Evolutionary conservation across 805 yeast species (phyloP).

Genomic region (Ascoidea rubescens): DNA sequence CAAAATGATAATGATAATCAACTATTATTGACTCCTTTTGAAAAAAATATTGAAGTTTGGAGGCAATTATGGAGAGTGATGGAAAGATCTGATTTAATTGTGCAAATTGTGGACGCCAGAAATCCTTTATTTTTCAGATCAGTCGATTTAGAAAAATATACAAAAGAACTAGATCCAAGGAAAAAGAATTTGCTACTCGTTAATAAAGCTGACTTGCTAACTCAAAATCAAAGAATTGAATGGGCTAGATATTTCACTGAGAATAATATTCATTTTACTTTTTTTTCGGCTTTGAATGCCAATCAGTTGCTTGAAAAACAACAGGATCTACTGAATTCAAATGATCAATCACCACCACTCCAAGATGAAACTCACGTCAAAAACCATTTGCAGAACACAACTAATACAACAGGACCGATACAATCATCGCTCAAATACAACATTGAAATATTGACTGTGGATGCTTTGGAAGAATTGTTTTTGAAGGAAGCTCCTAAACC

Average conservation of each 20-base stretch:
- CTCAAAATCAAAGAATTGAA: slow-evolving; percentile 56
- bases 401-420: slow-evolving; percentile 9
- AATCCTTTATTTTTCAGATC: slow-evolving; percentile 87
- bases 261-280: slow-evolving; percentile 67
- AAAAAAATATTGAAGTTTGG: slow-evolving; percentile 96
- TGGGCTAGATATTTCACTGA: slow-evolving; percentile 81
- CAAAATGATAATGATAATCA: slow-evolving; percentile 64
- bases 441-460: slow-evolving; percentile 63
- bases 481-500: slow-evolving; percentile 66
- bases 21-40: slow-evolving; percentile 85
- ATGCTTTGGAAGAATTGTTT: slow-evolving; percentile 74
- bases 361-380: slow-evolving; percentile 16
- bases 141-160: slow-evolving; percentile 74
- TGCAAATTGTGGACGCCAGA: slow-evolving; percentile 96
- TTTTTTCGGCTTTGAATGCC: slow-evolving; percentile 85
- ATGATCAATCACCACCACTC: slow-evolving; percentile 7
- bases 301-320: slow-evolving; percentile 60
- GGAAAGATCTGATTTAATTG: slow-evolving; percentile 86
- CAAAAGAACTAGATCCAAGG: slow-evolving; percentile 55
- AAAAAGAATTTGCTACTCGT: slow-evolving; percentile 76
- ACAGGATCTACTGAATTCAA: slow-evolving; percentile 23
- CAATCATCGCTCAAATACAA: slow-evolving; percentile 19
- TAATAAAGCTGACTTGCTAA: slow-evolving; percentile 84
- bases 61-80: slow-evolving; percentile 96
- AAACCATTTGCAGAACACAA: slow-evolving; percentile 11